Evolutionary conservation across 257 asterid genomes (phyloP).

Genomic region (Solanum neorickii): DNA sequence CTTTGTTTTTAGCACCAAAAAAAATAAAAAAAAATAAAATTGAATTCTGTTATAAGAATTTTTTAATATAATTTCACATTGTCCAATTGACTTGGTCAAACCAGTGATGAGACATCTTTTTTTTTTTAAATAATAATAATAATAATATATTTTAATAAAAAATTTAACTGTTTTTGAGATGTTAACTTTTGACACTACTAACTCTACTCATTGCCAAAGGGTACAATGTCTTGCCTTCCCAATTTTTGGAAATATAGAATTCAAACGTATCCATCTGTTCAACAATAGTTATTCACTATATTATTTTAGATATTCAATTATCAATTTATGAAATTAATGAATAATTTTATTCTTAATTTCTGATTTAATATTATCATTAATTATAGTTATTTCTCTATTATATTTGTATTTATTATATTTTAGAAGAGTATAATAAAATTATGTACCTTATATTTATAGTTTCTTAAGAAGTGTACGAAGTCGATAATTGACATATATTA

Average conservation of each 20-base stretch:
- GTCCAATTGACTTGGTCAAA: slow-evolving; percentile 18
- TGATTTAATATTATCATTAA: rapidly evolving
- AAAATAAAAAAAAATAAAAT: background rate
- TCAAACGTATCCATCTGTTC: background rate
- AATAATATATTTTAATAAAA: too few relatives aligned
- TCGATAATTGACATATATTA: too few relatives aligned
- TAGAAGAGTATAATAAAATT: background rate
- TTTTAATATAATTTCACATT: background rate
- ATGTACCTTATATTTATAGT: too few relatives aligned
- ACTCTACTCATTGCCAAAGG: slow-evolving; percentile 7
- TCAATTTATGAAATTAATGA: too few relatives aligned
- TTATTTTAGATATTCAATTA: rapidly evolving
- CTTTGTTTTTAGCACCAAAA: slow-evolving; percentile 23
- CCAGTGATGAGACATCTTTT: background rate
- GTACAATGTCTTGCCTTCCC: background rate
- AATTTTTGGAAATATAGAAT: background rate
- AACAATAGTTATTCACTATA: too few relatives aligned
- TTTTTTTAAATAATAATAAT: background rate
- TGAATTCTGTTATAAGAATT: slow-evolving; percentile 1
- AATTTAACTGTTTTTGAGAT: slow-evolving; percentile 15
- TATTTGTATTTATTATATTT: too few relatives aligned
- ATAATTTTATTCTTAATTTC: too few relatives aligned
- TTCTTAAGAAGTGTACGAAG: background rate
- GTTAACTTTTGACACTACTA: slow-evolving; percentile 8
- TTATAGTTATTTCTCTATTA: too few relatives aligned